A percentile compares a stretch with the other conserved stretches of the same genome.
These are phyloP conservation scores for Sphenostylis stenocarpa DNA, from an alignment of 306 rosid species.

Conservation along the genomic window DNA sequence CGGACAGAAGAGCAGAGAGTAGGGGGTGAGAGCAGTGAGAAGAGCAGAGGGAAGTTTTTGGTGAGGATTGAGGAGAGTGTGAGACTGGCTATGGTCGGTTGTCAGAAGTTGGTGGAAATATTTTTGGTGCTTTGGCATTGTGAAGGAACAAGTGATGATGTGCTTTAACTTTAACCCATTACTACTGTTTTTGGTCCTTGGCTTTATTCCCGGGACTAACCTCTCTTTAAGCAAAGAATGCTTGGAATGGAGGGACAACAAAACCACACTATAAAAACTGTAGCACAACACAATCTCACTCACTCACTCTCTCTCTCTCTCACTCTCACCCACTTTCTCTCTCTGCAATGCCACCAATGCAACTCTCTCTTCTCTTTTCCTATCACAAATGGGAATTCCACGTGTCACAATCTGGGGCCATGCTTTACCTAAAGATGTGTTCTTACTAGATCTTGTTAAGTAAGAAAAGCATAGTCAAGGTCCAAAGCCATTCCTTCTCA, in stretches of 20 bases:
- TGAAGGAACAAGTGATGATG: slow-evolving; percentile 37
- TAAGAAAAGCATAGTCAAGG: slow-evolving; percentile 89
- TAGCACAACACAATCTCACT: neutral
- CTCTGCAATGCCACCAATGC: neutral
- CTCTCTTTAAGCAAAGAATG: slow-evolving; percentile 92
- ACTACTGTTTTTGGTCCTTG: slow-evolving; percentile 40
- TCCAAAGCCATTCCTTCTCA: slow-evolving; percentile 48
- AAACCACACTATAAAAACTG: slow-evolving; percentile 25
- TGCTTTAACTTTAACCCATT: slow-evolving; percentile 58
- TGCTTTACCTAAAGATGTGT: slow-evolving; percentile 55
- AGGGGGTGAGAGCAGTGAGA: neutral
- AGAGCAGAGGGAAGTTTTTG: neutral
- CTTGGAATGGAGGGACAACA: slow-evolving; percentile 61
- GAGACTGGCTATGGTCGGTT: slow-evolving; percentile 53
- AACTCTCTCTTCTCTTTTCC: neutral
- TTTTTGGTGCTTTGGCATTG: slow-evolving; percentile 31
- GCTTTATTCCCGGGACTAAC: slow-evolving; percentile 76
- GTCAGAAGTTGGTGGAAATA: slow-evolving; percentile 40
- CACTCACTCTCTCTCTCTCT: slow-evolving; percentile 22
- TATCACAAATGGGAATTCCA: slow-evolving; percentile 31
- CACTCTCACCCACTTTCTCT: too few relatives aligned
- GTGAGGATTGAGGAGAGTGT: neutral
- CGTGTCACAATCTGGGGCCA: slow-evolving; percentile 37
- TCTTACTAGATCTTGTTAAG: slow-evolving; percentile 65
- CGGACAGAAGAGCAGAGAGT: neutral